phyloP scores from a whole-genome alignment of 371 early-diverging fungal species.

The Mycotypha africana region DNA sequence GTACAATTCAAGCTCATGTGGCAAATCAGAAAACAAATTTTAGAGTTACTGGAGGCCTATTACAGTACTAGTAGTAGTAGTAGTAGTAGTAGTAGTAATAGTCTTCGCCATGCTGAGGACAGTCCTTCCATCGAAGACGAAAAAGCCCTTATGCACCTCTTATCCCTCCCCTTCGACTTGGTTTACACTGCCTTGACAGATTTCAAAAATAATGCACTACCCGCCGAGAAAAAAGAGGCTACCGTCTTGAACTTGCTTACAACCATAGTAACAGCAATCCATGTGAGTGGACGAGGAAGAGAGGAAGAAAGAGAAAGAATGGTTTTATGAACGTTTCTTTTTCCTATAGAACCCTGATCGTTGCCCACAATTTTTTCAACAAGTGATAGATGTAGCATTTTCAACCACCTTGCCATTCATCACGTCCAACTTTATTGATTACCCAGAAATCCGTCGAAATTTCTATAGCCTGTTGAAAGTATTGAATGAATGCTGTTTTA shows the following conservation, averaged over 20 bases:
- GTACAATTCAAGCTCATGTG: too few relatives aligned
- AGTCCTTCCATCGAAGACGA: too few relatives aligned
- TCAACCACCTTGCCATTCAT: slow-evolving; percentile 90
- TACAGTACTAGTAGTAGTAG: too few relatives aligned
- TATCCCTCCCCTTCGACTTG: too few relatives aligned
- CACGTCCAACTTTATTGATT: slow-evolving; percentile 88
- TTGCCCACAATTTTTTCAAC: slow-evolving; percentile 21
- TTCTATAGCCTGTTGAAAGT: slow-evolving; percentile 82
- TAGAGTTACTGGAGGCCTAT: too few relatives aligned
- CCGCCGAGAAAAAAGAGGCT: slow-evolving; percentile 67
- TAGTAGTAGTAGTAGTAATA: too few relatives aligned
- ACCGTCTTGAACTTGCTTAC: slow-evolving; percentile 85
- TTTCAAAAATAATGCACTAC: slow-evolving; percentile 65
- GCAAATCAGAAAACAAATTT: too few relatives aligned
- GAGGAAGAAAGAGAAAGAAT: too few relatives aligned
- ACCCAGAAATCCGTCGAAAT: slow-evolving; percentile 87
- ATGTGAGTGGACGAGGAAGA: too few relatives aligned
- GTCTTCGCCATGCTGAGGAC: too few relatives aligned
- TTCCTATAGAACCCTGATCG: slow-evolving; percentile 4
- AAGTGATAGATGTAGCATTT: slow-evolving; percentile 78
- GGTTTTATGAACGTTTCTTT: background rate
- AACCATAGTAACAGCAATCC: too few relatives aligned
- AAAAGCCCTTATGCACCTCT: too few relatives aligned
- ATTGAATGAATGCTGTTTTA: slow-evolving; percentile 75
- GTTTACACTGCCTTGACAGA: slow-evolving; percentile 78